phyloP scores from a whole-genome alignment of 2,329 filamentous ascomycete species.

The Monilinia aucupariae region DNA sequence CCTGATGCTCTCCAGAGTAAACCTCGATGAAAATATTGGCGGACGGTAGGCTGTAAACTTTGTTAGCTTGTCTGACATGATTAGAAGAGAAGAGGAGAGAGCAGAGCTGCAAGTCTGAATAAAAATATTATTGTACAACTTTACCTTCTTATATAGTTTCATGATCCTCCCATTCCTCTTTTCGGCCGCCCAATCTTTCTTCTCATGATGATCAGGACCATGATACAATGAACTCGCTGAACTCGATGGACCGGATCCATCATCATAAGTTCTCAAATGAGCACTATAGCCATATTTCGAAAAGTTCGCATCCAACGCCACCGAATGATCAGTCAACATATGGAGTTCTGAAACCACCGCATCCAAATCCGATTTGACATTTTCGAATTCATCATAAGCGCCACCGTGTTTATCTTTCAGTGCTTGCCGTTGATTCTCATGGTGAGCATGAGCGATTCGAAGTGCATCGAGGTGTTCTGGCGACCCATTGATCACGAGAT shows the following conservation, averaged over 20 bases:
- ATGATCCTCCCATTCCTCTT: constrained; percentile 41
- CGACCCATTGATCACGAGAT: constrained; percentile 55
- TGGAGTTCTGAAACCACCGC: constrained; percentile 49
- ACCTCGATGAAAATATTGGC: constrained; percentile 62
- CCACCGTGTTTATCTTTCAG: constrained; percentile 46
- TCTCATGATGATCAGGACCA: constrained; percentile 31
- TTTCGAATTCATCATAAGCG: constrained; percentile 52
- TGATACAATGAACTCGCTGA: constrained; percentile 24
- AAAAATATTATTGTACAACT: background rate
- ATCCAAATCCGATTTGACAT: constrained; percentile 48
- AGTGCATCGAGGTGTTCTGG: constrained; percentile 44
- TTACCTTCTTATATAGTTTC: constrained; percentile 49
- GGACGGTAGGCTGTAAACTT: constrained; percentile 44
- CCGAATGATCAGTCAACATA: constrained; percentile 47
- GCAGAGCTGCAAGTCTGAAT: background rate
- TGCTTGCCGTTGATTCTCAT: constrained; percentile 43
- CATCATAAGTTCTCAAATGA: constrained; percentile 47
- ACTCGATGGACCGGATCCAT: constrained; percentile 26
- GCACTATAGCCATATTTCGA: constrained; percentile 58
- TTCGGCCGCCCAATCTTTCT: constrained; percentile 37
- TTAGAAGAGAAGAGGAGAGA: too few species aligned
- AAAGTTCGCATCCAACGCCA: constrained; percentile 56
- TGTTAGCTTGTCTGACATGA: background rate
- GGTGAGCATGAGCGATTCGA: constrained; percentile 47
- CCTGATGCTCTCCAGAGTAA: constrained; percentile 57